Base-by-base conservation (phyloP, 768 basidiomycete genomes). In the Cystofilobasidium macerans region DNA sequence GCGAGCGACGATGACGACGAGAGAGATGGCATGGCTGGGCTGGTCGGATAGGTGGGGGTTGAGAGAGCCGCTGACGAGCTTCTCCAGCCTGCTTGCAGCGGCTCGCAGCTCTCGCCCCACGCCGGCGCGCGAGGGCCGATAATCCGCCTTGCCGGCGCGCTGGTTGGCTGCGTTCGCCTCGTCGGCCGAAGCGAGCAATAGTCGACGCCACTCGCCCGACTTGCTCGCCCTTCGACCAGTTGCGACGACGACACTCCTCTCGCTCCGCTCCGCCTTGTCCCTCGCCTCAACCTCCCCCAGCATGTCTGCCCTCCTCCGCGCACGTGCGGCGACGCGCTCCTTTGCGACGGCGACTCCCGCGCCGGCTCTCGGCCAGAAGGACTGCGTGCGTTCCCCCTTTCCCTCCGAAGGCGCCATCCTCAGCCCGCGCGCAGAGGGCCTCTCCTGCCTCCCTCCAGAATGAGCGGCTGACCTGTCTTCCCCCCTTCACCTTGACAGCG, bases 401-500 rank as follows among this genome's bases (percentile, higher is more conserved):
- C 33, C 36, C 51, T 45, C 32, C 7, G 42, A 42, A 8, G 16
- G 42, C 42, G 8, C n/a, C n/a, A n/a, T n/a, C 8, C 14, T 38
- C 51, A 26, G 14, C 40, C 26, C 48, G 20, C 22, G 18, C 24
- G n/a, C n/a, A n/a, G n/a, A n/a, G 9, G 38, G 9, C 38, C 9
- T 40, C 36, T 30, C 56, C 16, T 2, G 45, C 53, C 57, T 35
- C n/a, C 24, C n/a, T 4, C 28, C 48, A 22, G 22, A 12, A 56
- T 18, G 18, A 16, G 18, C 16, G 54, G 36, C 22, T 33, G 26
- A 32, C 28, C 26, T 1, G 33, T 18, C 18, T 20, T 61, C 16
- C 20, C n/a, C n/a, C 32, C 32, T 12, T 16, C 16, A 22, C 32
- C 18, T 57, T 1, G 24, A 13, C 36, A 68, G 67, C 75, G 78